Evolutionary conservation across 768 basidiomycete genomes (phyloP), one percentile per base, ranked within the genome.

Genomic region (Pisolithus microcarpus): DNA sequence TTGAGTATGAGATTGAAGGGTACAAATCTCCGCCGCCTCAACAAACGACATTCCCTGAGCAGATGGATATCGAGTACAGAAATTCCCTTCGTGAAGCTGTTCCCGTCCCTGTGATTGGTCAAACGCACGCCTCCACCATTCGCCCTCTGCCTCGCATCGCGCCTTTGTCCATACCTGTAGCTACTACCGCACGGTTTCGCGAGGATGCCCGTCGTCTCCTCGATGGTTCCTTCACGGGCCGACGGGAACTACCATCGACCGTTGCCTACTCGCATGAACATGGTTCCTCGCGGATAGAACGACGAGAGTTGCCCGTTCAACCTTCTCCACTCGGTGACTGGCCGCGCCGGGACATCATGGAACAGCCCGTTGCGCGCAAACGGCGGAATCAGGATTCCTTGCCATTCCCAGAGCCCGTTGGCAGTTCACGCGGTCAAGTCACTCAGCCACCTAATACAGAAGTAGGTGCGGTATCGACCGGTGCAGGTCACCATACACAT

Each of bases 281-380:
- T 48, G 62, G 60, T 49, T 50, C 60, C 5, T 50, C 61, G n/a
- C 50, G 52, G 43, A 49, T 52, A 42, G 19, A 37, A 49, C 50
- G 50, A 38, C 44, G 49, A 55, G 43, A 53, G 47, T 53, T 51
- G 31, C 5, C 39, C 52, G 56, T 47, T 19, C 49, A 49, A 7
- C 63, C 70, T 13, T 67, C 74, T 24, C 77, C 75, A 3, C 63
- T 82, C 1, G 77, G 78, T 16, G 65, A 77, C 31, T 82, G 82
- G 81, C 82, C 80, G 36, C 74, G 75, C 19, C 57, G 60, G 10
- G 72, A 81, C 55, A 39, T 61, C 38, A 60, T 67, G 63, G 55
- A 60, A 42, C 53, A 53, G 23, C 62, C 70, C 45, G 50, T 53
- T 50, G 60, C 52, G 23, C 28, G 11, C 19, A 63, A 40, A 38